Conservation (phyloP, 768 basidiomycete species). For the Hygrophorus pudorinus region DNA sequence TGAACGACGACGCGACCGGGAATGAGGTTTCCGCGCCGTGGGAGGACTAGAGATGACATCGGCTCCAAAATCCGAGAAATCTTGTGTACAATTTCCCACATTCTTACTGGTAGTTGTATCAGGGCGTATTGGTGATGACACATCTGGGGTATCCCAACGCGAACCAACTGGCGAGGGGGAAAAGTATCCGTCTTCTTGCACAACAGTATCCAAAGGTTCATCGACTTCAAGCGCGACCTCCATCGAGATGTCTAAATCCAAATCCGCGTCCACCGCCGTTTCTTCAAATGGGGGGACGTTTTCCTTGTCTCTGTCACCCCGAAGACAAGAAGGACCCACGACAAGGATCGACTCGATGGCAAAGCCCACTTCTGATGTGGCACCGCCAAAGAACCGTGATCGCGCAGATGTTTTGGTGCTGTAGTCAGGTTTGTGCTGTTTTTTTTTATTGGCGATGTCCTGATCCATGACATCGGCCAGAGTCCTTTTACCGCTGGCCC, state of each 20-base stretch:
- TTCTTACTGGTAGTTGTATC: background rate
- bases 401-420: background rate
- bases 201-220: slow-evolving; percentile 38
- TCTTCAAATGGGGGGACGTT: slow-evolving; percentile 19
- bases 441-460: slow-evolving; percentile 45
- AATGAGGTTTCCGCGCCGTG: slow-evolving; percentile 7
- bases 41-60: slow-evolving; percentile 44
- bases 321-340: background rate
- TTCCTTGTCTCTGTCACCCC: slow-evolving; percentile 29
- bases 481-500: slow-evolving; percentile 68
- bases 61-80: slow-evolving; percentile 34
- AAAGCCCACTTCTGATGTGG: background rate
- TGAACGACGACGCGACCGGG: background rate
- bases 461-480: slow-evolving; percentile 62
- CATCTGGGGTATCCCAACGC: slow-evolving; percentile 38
- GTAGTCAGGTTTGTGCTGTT: slow-evolving; percentile 8
- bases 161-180: slow-evolving; percentile 56
- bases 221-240: slow-evolving; percentile 31
- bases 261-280: slow-evolving; percentile 14
- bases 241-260: slow-evolving; percentile 22
- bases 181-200: slow-evolving; percentile 76
- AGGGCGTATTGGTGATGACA: slow-evolving; percentile 48
- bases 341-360: background rate
- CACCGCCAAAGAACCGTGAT: slow-evolving; percentile 6
- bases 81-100: slow-evolving; percentile 12